Evolutionary conservation across 208 protist genomes (phyloP), one percentile per base, ranked within the genome.

Genomic region (Wallacemonas sp.): DNA sequence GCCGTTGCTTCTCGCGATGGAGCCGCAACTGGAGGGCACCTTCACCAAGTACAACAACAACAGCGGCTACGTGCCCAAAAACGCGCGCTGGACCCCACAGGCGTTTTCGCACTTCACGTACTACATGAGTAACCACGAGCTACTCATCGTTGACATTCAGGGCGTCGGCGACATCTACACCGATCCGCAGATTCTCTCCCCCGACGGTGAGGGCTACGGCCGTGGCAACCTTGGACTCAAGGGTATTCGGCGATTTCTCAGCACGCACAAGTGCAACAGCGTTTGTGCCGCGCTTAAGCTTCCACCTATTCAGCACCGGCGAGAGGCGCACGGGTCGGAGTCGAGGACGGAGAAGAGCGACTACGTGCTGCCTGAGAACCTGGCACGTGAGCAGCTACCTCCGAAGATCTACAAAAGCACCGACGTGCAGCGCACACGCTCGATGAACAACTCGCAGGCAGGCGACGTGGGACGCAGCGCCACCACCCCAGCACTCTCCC

Each of bases 21-120:
- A 97, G 70, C 81, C 79, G 45, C 70, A 79, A 45, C 70, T 95
- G 46, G 76, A 74, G 10, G 92, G 92, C 26, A 80, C 67, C 26
- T 97, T 91, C 60, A 59, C 59, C n/a, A 97, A 97, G 74, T 87
- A 97, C 84, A 95, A 95, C 72, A 95, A 95, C 73, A 97, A 97
- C 81, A 78, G 66, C 66, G 92, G 89, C 61, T 94, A 88, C 69
- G 78, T 92, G 55, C 69, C 76, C 9, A 68, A 76, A 15, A 77
- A 88, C 44, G 73, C 78, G 21, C 80, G 87, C 13, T 89, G 82
- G 79, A 97, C 88, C 12, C 87, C 91, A 26, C 89, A 95, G 76
- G 87, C 92, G 34, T 95, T 97, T 68, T 92, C 88, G 4, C 92
- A 97, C 70, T 97, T 94, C 71, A 94, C 89, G n/a, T 92, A 89